Evolutionary conservation across 2,329 filamentous ascomycete genomes (phyloP).

Genomic region (Fusarium circinatum): DNA sequence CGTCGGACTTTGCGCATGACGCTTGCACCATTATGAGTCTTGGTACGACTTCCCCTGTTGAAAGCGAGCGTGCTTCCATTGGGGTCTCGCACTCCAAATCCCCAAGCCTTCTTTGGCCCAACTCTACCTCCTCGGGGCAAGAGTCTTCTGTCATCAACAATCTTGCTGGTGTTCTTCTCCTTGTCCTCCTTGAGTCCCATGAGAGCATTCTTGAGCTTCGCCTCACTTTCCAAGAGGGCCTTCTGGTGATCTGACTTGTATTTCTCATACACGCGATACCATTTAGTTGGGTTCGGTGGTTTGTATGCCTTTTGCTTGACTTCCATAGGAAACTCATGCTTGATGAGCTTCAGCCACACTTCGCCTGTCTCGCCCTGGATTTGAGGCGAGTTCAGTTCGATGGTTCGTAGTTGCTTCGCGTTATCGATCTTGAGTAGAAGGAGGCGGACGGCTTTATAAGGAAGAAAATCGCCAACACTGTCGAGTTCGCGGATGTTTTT

Average conservation of each 20-base stretch:
- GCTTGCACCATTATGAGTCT: constrained; percentile 61
- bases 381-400: constrained; percentile 83
- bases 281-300: constrained; percentile 74
- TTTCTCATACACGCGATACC: constrained; percentile 81
- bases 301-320: constrained; percentile 69
- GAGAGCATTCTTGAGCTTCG: constrained; percentile 66
- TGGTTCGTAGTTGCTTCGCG: constrained; percentile 76
- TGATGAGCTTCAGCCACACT: constrained; percentile 83
- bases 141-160: constrained; percentile 62
- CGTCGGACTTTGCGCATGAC: constrained; percentile 66
- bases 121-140: constrained; percentile 57
- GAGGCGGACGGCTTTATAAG: constrained; percentile 69
- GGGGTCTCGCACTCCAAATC: constrained; percentile 42
- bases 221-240: constrained; percentile 68
- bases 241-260: constrained; percentile 70
- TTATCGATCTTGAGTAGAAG: constrained; percentile 78
- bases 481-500: constrained; percentile 67
- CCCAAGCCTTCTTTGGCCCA: constrained; percentile 43
- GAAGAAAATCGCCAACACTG: constrained; percentile 77
- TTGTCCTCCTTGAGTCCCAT: constrained; percentile 67
- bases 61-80: constrained; percentile 54
- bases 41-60: constrained; percentile 61
- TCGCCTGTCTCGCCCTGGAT: constrained; percentile 75
- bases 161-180: constrained; percentile 64
- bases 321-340: constrained; percentile 77